phyloP scores from a whole-genome alignment of 1,284 basidiomycete species.

The Naganishia cerealis region DNA sequence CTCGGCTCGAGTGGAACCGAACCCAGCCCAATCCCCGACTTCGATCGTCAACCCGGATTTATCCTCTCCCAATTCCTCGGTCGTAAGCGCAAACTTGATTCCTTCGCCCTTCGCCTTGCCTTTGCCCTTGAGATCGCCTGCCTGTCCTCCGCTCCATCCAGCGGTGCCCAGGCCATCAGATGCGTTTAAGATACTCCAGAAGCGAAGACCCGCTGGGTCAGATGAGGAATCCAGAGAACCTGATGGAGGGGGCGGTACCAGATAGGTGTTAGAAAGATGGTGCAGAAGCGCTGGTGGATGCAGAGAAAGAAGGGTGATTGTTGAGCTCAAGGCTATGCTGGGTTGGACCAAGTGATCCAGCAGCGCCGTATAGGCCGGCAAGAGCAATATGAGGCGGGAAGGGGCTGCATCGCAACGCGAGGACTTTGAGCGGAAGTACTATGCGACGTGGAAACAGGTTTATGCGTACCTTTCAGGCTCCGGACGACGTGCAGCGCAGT shows the following conservation, averaged over 20 bases:
- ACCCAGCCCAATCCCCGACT: background rate
- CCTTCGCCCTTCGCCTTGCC: constrained; percentile 17
- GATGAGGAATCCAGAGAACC: constrained; percentile 14
- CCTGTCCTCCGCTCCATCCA: constrained; percentile 7
- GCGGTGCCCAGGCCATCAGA: constrained; percentile 13
- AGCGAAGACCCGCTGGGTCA: constrained; percentile 33
- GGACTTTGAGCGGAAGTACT: background rate
- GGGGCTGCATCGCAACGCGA: constrained; percentile 54
- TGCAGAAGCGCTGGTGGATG: constrained; percentile 66
- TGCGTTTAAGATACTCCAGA: constrained; percentile 45
- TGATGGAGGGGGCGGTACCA: constrained; percentile 65
- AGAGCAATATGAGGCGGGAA: constrained; percentile 68
- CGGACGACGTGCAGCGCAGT: constrained; percentile 35
- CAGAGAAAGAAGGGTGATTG: constrained; percentile 65
- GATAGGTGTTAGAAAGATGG: constrained; percentile 66
- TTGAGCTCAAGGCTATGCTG: constrained; percentile 61
- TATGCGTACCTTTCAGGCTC: constrained; percentile 13
- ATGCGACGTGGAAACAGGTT: background rate
- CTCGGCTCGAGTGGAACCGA: background rate
- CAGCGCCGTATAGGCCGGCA: constrained; percentile 60
- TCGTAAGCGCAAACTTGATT: background rate
- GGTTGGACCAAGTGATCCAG: constrained; percentile 63
- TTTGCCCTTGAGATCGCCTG: constrained; percentile 18
- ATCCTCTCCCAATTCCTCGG: constrained; percentile 14
- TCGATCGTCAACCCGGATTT: constrained; percentile 13